These are phyloP conservation scores for Crucibulum laeve DNA, from an alignment of 768 basidiomycete genomes.

Conservation along the genomic window DNA sequence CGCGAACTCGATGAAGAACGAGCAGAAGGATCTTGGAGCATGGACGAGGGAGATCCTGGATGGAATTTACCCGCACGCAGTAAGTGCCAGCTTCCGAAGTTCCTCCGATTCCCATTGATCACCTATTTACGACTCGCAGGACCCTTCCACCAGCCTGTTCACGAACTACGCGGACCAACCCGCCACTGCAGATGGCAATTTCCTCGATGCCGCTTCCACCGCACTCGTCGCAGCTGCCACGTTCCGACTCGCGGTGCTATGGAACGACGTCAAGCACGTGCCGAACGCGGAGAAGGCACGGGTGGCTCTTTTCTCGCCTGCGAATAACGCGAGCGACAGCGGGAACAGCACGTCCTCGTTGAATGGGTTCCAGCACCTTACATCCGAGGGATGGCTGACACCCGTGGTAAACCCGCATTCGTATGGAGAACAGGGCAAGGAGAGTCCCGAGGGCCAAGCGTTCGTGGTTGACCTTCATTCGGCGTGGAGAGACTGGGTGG, in stretches of 20 bases:
- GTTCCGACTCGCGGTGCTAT: conserved; percentile 62
- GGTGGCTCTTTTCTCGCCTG: conserved; percentile 26
- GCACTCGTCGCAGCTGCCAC: conserved; percentile 75
- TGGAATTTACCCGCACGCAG: conserved; percentile 63
- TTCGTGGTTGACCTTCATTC: conserved; percentile 76
- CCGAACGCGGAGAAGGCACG: conserved; percentile 56
- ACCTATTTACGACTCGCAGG: conserved; percentile 22
- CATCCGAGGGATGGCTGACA: conserved; percentile 57
- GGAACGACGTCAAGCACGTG: conserved; percentile 43
- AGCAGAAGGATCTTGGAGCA: conserved; percentile 52
- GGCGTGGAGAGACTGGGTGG: conserved; percentile 73
- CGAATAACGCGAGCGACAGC: conserved; percentile 12
- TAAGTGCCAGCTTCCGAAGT: conserved; percentile 24
- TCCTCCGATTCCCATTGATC: conserved; percentile 10
- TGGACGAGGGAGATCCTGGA: conserved; percentile 74
- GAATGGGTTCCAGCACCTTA: conserved; percentile 40
- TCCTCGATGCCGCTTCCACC: conserved; percentile 70
- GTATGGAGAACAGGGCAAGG: conserved; percentile 37
- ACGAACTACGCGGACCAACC: conserved; percentile 67
- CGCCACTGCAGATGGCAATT: conserved; percentile 36
- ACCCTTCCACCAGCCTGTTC: conserved; percentile 42
- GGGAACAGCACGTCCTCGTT: conserved; percentile 8
- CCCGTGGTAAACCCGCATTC: conserved; percentile 74
- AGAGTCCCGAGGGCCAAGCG: conserved; percentile 75
- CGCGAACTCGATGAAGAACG: conserved; percentile 36